Conservation (phyloP, 495 filamentous ascomycete species). For the Aspergillus bertholletiae region DNA sequence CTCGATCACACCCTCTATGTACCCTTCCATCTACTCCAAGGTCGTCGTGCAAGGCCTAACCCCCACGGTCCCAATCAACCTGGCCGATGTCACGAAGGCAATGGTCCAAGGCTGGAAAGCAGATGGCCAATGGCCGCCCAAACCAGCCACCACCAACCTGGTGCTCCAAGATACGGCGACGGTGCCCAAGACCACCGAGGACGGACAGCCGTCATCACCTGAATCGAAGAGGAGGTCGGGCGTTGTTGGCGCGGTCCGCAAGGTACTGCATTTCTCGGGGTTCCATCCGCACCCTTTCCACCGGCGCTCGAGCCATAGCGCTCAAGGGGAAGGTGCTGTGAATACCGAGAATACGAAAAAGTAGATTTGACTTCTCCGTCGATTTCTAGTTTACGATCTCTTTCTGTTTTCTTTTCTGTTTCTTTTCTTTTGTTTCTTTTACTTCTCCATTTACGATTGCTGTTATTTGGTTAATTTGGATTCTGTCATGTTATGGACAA, state of each 20-base stretch:
- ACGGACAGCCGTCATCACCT: slow-evolving; percentile 10
- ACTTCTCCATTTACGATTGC: background rate
- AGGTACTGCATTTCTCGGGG: slow-evolving; percentile 39
- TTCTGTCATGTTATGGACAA: background rate
- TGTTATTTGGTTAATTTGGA: background rate
- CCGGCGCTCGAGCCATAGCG: slow-evolving; percentile 32
- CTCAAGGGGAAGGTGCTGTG: background rate
- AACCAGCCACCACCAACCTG: slow-evolving; percentile 33
- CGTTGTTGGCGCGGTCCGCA: slow-evolving; percentile 42
- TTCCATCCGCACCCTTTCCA: slow-evolving; percentile 39
- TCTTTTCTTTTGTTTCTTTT: background rate
- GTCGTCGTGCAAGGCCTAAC: slow-evolving; percentile 72
- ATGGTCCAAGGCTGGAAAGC: slow-evolving; percentile 91
- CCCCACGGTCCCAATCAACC: slow-evolving; percentile 82
- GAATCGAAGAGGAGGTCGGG: slow-evolving; percentile 32
- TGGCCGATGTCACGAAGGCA: slow-evolving; percentile 72
- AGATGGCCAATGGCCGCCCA: slow-evolving; percentile 92
- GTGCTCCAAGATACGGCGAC: slow-evolving; percentile 32
- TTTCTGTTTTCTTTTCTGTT: background rate
- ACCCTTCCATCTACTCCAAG: slow-evolving; percentile 84
- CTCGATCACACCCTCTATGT: slow-evolving; percentile 65
- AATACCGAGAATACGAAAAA: background rate
- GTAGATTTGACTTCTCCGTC: background rate
- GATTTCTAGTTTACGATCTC: too few species aligned
- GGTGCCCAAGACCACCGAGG: slow-evolving; percentile 11